Evolutionary conservation across 139 green algal genomes (phyloP).

Genomic region (Chlamydomonas sphaeroides): DNA sequence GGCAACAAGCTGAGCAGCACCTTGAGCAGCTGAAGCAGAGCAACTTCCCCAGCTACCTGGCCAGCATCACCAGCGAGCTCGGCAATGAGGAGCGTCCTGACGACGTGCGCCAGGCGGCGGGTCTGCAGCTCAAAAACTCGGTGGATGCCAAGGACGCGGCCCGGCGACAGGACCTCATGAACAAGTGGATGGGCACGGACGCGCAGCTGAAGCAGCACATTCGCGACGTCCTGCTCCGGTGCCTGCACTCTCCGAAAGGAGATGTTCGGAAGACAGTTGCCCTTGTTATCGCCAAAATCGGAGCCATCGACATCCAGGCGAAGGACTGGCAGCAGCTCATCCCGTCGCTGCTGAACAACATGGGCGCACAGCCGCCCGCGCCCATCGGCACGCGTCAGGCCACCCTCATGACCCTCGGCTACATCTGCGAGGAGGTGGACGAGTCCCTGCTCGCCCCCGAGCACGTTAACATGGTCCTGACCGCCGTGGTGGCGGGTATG

Average conservation of each 20-base stretch:
- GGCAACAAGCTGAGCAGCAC: conserved; percentile 83
- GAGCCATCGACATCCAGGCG: conserved; percentile 89
- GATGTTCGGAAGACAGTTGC: conserved; percentile 79
- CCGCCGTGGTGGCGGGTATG: conserved; percentile 94
- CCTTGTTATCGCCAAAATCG: conserved; percentile 95
- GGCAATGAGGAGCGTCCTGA: conserved; percentile 75
- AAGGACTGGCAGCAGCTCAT: conserved; percentile 91
- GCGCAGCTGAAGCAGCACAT: conserved; percentile 77
- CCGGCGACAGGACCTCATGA: conserved; percentile 69
- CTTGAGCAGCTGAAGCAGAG: conserved; percentile 82
- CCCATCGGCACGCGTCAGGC: conserved; percentile 64
- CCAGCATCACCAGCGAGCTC: conserved; percentile 82
- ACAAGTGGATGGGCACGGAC: conserved; percentile 80
- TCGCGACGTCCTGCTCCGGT: conserved; percentile 78
- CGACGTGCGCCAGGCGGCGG: conserved; percentile 84
- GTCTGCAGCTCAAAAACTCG: conserved; percentile 96
- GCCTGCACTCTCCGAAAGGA: conserved; percentile 72
- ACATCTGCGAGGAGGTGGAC: conserved; percentile 96
- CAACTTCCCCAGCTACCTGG: conserved; percentile 82
- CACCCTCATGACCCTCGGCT: conserved; percentile 93
- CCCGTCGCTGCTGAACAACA: conserved; percentile 73
- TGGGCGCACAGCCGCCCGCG: conserved; percentile 55
- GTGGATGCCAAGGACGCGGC: conserved; percentile 89
- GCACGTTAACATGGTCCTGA: conserved; percentile 95
- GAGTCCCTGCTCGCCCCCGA: conserved; percentile 86